phyloP scores from a whole-genome alignment of 2,329 filamentous ascomycete species.

The Colletotrichum phormii region DNA sequence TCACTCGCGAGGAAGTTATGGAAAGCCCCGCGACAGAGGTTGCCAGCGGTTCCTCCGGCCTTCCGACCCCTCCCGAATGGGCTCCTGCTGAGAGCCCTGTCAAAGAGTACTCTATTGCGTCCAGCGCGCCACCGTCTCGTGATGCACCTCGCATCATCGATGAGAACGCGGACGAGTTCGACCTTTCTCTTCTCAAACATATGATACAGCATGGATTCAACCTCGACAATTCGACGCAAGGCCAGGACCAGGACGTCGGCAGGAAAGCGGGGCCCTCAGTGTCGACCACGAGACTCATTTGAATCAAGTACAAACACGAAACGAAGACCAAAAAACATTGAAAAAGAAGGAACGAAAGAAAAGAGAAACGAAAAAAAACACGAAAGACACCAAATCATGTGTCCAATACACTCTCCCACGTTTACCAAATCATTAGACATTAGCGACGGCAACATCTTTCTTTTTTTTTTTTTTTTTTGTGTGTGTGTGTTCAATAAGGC shows the following conservation, averaged over 20 bases:
- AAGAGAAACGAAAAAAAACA: conserved; percentile 3
- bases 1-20: conserved; percentile 50
- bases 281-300: conserved; percentile 26
- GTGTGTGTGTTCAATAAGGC: neutral
- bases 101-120: conserved; percentile 27
- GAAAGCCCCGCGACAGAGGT: conserved; percentile 50
- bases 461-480: neutral
- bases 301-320: neutral
- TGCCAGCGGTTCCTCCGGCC: conserved; percentile 48
- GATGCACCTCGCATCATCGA: conserved; percentile 27
- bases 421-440: conserved; percentile 16
- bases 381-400: neutral
- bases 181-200: conserved; percentile 23
- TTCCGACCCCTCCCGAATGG: conserved; percentile 52
- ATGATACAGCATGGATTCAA: conserved; percentile 32
- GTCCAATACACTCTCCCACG: neutral
- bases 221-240: conserved; percentile 27
- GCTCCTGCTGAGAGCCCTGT: conserved; percentile 17
- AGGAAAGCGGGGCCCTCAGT: conserved; percentile 22
- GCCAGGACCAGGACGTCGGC: conserved; percentile 8
- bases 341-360: conserved; percentile 13
- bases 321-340: neutral
- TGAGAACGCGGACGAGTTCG: conserved; percentile 17
- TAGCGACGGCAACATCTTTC: conserved; percentile 24
- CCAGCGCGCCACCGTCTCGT: neutral